Base-by-base conservation (phyloP, 345 rosid species). In the Euphorbia tirucalli region DNA sequence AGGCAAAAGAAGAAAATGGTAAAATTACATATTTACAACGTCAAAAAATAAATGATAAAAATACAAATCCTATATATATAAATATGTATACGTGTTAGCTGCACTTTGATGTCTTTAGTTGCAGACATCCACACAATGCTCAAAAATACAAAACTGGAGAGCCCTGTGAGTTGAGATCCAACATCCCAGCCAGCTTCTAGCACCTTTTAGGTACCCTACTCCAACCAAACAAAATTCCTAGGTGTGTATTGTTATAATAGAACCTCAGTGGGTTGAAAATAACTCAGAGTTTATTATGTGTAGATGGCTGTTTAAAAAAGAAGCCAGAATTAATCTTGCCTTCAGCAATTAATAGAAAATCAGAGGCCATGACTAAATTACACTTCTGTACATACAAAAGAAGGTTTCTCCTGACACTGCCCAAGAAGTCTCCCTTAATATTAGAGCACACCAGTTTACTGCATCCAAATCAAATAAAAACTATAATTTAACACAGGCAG, bases 291-390 rank as follows among this genome's bases (percentile, higher is more conserved):
- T 67, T 66, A 72, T 61, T 16, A 61, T 67, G 75, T 28, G 21
- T 37, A 14, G 69, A 24, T 68, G 80, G 70, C 73, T 61, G 52
- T 67, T 65, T 44, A 68, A 77, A 77, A 61, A 54, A 3, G 52
- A 71, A 68, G 69, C 80, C 69, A 41, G 72, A 5, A 67, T 18
- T 22, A 75, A 61, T 44, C 44, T n/a, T 31, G 25, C 50, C 56
- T 43, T 61, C 27, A 39, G 61, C 22, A 59, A 60, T 30, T 15
- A 19, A 21, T 16, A 15, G 37, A 65, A 18, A 55, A 22, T 4
- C 43, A 3, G 25, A 56, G 71, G 50, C 62, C 30, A 13, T 49
- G 59, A 76, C n/a, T 7, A 18, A 35, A 48, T 49, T 21, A 49
- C 18, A 31, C 22, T 52, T 39, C 69, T 67, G 73, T 52, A 68